A percentile compares a stretch with the other conserved stretches of the same genome.
phyloP scores from a whole-genome alignment of 1,139 yeast species.

The Blastobotrys malaysiensis region DNA sequence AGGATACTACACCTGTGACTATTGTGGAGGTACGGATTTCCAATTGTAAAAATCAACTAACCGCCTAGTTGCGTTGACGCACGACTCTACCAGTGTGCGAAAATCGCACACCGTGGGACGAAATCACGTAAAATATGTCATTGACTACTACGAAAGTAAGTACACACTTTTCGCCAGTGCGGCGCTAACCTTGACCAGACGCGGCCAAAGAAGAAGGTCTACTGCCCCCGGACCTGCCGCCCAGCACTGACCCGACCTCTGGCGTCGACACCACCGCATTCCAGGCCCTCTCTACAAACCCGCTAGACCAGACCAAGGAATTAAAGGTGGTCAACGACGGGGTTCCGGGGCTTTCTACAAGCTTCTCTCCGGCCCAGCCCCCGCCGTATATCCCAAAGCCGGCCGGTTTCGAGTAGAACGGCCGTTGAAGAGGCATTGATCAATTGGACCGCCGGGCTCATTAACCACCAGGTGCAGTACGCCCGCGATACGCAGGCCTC shows the following conservation, averaged over 20 bases:
- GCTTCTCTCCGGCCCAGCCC: background rate
- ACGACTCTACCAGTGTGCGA: slow-evolving; percentile 82
- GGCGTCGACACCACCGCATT: background rate
- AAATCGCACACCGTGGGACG: slow-evolving; percentile 77
- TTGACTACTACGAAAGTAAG: slow-evolving; percentile 64
- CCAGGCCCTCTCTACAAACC: slow-evolving; percentile 8
- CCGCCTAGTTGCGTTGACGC: slow-evolving; percentile 60
- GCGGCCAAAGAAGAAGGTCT: slow-evolving; percentile 27
- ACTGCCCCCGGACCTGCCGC: slow-evolving; percentile 21
- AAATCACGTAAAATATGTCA: slow-evolving; percentile 68
- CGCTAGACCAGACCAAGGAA: slow-evolving; percentile 21
- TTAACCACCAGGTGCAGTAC: too few species aligned
- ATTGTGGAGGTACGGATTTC: slow-evolving; percentile 53
- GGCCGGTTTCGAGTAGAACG: background rate
- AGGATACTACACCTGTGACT: slow-evolving; percentile 50
- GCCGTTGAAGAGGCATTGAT: too few species aligned
- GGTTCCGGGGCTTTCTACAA: slow-evolving; percentile 22
- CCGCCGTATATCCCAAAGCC: background rate
- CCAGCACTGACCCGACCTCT: slow-evolving; percentile 12
- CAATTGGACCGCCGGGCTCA: too few species aligned
- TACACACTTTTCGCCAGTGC: background rate
- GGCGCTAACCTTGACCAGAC: slow-evolving; percentile 12
- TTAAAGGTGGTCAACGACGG: slow-evolving; percentile 15
- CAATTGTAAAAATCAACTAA: slow-evolving; percentile 4
- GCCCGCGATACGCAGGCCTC: too few species aligned